These are phyloP conservation scores for Fusarium sp. DNA, from an alignment of 2,329 filamentous ascomycete genomes.

Conservation along the genomic window DNA sequence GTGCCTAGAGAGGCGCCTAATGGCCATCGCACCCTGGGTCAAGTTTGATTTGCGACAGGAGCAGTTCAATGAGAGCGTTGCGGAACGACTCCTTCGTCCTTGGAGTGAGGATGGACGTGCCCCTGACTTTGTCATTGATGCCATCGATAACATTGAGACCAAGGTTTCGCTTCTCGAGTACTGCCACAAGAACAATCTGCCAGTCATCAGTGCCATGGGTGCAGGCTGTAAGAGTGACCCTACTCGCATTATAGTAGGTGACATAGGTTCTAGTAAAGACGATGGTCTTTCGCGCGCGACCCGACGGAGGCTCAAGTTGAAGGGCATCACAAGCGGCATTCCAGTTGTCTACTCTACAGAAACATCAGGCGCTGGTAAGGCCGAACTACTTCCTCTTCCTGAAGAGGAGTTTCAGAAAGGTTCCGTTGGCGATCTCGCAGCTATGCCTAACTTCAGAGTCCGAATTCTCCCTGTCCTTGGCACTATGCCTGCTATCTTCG, in stretches of 20 bases:
- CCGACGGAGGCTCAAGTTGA: slow-evolving; percentile 78
- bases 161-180: slow-evolving; percentile 93
- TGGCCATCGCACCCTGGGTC: slow-evolving; percentile 92
- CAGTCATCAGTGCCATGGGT: slow-evolving; percentile 94
- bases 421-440: slow-evolving; percentile 84
- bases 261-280: slow-evolving; percentile 89
- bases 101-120: slow-evolving; percentile 71
- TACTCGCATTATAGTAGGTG: slow-evolving; percentile 88
- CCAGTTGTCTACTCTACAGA: slow-evolving; percentile 94
- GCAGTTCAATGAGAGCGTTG: slow-evolving; percentile 79
- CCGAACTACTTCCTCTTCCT: slow-evolving; percentile 84
- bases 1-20: slow-evolving; percentile 81
- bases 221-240: slow-evolving; percentile 92
- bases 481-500: slow-evolving; percentile 97
- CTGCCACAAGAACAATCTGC: slow-evolving; percentile 81
- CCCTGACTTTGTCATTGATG: slow-evolving; percentile 93
- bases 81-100: slow-evolving; percentile 73
- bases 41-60: slow-evolving; percentile 88
- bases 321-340: slow-evolving; percentile 86
- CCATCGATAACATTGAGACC: slow-evolving; percentile 97
- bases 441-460: slow-evolving; percentile 91
- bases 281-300: slow-evolving; percentile 90
- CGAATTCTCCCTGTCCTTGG: slow-evolving; percentile 95
- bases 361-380: slow-evolving; percentile 90
- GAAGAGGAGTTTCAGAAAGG: slow-evolving; percentile 92